Evolutionary conservation across 2,329 filamentous ascomycete genomes (phyloP).

Genomic region (Spiromastix sp.): DNA sequence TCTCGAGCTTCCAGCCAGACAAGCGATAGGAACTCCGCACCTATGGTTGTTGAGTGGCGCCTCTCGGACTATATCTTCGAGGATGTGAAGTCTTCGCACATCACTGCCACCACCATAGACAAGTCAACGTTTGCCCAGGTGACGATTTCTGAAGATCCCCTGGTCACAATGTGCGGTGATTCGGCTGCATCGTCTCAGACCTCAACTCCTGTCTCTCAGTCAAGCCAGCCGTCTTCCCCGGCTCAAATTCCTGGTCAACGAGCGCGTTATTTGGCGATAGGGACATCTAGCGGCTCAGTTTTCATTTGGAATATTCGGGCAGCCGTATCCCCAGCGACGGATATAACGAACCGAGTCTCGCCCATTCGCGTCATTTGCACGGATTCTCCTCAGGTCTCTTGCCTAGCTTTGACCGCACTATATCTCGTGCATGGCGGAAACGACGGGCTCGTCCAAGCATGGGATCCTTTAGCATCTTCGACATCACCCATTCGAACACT

Average conservation of each 20-base stretch:
- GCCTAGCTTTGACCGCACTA: slow-evolving; percentile 69
- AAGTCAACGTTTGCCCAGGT: slow-evolving; percentile 60
- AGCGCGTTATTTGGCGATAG: slow-evolving; percentile 68
- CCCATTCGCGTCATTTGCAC: slow-evolving; percentile 79
- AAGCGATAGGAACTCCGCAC: slow-evolving; percentile 24
- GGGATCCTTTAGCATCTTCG: slow-evolving; percentile 85
- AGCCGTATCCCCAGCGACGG: slow-evolving; percentile 42
- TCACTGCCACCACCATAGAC: slow-evolving; percentile 65
- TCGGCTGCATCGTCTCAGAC: slow-evolving; percentile 45
- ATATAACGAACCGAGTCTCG: slow-evolving; percentile 48
- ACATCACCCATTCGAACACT: slow-evolving; percentile 71
- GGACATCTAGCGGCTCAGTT: slow-evolving; percentile 67
- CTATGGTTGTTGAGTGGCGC: slow-evolving; percentile 54
- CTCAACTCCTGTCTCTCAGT: slow-evolving; percentile 43
- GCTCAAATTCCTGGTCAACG: slow-evolving; percentile 73
- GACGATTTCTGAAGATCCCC: slow-evolving; percentile 67
- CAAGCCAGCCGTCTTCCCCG: slow-evolving; percentile 29
- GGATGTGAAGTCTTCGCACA: slow-evolving; percentile 46
- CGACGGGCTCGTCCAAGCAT: slow-evolving; percentile 89
- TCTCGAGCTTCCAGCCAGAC: slow-evolving; percentile 23
- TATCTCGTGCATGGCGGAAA: slow-evolving; percentile 89
- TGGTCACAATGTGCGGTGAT: slow-evolving; percentile 48
- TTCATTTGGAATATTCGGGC: slow-evolving; percentile 79
- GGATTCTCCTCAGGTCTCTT: slow-evolving; percentile 78
- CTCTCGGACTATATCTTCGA: slow-evolving; percentile 52